A percentile compares a stretch with the other conserved stretches of the same genome.
Evolutionary conservation across 2,329 filamentous ascomycete genomes (phyloP).

Genomic region (Neopestalotiopsis rosae): DNA sequence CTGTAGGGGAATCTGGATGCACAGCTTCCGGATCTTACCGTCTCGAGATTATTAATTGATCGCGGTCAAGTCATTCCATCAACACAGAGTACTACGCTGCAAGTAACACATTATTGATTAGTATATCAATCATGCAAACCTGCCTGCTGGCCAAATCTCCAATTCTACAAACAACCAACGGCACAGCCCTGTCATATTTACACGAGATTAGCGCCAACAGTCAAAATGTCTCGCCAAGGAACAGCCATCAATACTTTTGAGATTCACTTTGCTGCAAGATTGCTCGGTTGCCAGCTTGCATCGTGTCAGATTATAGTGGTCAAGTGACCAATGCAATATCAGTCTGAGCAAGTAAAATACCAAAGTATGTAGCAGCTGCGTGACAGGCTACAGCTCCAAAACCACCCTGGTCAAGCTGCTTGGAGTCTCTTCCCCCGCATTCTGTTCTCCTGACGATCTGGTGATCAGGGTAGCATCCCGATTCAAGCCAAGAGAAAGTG

Average conservation of each 20-base stretch:
- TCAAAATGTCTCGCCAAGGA: background rate
- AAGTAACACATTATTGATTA: background rate
- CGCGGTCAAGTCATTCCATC: background rate
- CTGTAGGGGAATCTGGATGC: background rate
- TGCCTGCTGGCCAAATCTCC: background rate
- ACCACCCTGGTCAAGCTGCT: background rate
- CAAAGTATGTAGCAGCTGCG: background rate
- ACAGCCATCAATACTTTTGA: background rate
- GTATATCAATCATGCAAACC: background rate
- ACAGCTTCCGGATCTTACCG: background rate
- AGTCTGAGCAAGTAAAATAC: background rate
- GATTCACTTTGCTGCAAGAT: background rate
- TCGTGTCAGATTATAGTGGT: background rate
- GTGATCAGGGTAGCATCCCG: constrained; percentile 11
- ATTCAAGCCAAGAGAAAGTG: background rate
- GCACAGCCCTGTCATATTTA: background rate
- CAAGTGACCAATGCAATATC: background rate
- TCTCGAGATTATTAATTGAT: background rate
- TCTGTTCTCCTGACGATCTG: constrained; percentile 13
- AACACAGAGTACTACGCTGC: too few species aligned
- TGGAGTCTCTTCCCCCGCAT: background rate
- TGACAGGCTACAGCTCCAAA: background rate
- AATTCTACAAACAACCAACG: background rate
- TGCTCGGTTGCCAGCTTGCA: background rate
- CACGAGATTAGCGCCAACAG: background rate